Percentiles rank a stretch among this genome's conserved stretches.
phyloP scores from a whole-genome alignment of 345 rosid species.

The Melaleuca quinquenervia region DNA sequence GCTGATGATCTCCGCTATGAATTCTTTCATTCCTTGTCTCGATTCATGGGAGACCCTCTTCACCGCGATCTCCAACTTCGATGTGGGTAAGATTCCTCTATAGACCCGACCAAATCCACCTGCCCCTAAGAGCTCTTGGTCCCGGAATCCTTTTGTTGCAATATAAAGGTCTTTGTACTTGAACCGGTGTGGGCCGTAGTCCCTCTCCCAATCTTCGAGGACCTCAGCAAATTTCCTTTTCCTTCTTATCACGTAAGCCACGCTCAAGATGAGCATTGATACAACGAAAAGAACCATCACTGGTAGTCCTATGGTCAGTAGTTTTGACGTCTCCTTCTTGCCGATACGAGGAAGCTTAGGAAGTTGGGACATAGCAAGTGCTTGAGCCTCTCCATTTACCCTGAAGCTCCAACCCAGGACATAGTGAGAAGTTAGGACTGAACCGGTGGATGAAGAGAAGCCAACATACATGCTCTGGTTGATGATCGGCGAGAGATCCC shows the following conservation, averaged over 20 bases:
- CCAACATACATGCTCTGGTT: constrained; percentile 46
- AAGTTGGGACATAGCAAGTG: constrained; percentile 33
- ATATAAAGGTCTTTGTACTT: constrained; percentile 48
- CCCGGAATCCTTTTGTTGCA: constrained; percentile 62
- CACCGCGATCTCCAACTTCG: constrained; percentile 46
- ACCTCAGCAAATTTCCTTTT: constrained; percentile 49
- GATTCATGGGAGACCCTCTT: constrained; percentile 64
- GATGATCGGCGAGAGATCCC: constrained; percentile 34
- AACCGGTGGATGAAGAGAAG: constrained; percentile 61
- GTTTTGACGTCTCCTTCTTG: constrained; percentile 14
- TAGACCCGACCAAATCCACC: constrained; percentile 82
- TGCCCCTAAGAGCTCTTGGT: constrained; percentile 39
- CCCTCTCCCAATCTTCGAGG: constrained; percentile 70
- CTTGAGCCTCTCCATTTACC: constrained; percentile 27
- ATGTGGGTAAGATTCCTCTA: constrained; percentile 32
- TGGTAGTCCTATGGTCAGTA: constrained; percentile 42
- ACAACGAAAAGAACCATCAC: constrained; percentile 14
- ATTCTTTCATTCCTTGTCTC: constrained; percentile 53
- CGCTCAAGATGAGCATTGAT: constrained; percentile 2
- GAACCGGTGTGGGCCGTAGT: constrained; percentile 51
- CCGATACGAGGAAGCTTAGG: constrained; percentile 51
- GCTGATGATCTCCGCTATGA: constrained; percentile 32
- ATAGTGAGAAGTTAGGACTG: constrained; percentile 20
- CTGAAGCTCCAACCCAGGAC: constrained; percentile 67
- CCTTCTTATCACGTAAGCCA: constrained; percentile 19